Percentiles rank a stretch among this genome's conserved stretches.
These are phyloP conservation scores for Galerina sulciceps DNA, from an alignment of 768 basidiomycete species.

Conservation along the genomic window DNA sequence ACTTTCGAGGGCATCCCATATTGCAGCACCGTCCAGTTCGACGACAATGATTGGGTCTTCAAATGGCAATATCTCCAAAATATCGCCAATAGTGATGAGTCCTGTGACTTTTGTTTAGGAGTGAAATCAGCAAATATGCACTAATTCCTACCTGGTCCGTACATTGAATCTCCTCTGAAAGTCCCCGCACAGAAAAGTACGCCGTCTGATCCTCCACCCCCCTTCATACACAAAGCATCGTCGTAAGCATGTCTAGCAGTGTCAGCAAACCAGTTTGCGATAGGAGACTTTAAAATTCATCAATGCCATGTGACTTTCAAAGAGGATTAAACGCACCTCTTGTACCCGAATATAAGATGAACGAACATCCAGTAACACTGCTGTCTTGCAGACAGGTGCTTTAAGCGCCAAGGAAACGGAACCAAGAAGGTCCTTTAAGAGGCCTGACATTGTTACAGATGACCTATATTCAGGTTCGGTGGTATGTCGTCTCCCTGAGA, in stretches of 20 bases:
- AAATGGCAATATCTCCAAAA: constrained; percentile 88
- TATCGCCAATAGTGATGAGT: constrained; percentile 79
- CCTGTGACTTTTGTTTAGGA: constrained; percentile 44
- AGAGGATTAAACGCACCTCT: constrained; percentile 51
- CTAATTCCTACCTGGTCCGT: constrained; percentile 68
- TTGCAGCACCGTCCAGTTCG: constrained; percentile 74
- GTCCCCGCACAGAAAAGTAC: constrained; percentile 86
- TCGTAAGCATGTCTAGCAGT: constrained; percentile 84
- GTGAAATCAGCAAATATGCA: neutral
- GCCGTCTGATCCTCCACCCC: constrained; percentile 71
- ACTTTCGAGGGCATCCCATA: constrained; percentile 82
- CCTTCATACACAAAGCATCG: constrained; percentile 62
- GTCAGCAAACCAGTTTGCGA: constrained; percentile 86
- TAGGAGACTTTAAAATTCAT: constrained; percentile 54
- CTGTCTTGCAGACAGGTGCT: constrained; percentile 75
- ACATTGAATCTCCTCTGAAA: constrained; percentile 82
- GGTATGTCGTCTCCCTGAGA: constrained; percentile 65
- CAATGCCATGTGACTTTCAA: neutral
- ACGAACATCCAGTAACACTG: constrained; percentile 70
- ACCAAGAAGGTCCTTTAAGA: constrained; percentile 68
- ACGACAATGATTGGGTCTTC: constrained; percentile 84
- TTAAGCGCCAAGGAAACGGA: constrained; percentile 72
- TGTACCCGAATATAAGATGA: constrained; percentile 74
- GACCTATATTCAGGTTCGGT: constrained; percentile 63
- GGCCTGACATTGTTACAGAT: constrained; percentile 54